Conservation (phyloP, 306 rosid genomes). For the Castanea sativa region DNA sequence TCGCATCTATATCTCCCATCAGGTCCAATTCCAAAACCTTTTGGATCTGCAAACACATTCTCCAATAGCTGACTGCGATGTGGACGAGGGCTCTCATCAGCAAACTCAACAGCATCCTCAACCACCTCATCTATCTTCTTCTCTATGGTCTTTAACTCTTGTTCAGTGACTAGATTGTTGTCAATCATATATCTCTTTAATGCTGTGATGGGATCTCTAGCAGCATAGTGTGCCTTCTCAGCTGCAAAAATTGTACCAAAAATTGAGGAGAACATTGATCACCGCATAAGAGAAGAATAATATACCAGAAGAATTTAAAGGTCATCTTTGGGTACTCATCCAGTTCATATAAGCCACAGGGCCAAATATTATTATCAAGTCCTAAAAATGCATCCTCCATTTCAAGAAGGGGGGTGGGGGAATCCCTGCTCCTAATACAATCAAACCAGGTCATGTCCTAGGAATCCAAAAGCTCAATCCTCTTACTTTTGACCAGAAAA, state of each 20-base stretch:
- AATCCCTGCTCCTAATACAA: background rate
- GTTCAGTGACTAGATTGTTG: conserved; percentile 68
- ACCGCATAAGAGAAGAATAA: conserved; percentile 4
- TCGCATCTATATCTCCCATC: conserved; percentile 96
- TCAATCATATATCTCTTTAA: conserved; percentile 72
- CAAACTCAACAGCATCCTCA: conserved; percentile 85
- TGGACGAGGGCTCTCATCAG: conserved; percentile 85
- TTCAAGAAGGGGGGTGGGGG: background rate
- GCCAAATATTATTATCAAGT: background rate
- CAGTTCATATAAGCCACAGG: background rate
- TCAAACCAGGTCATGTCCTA: background rate
- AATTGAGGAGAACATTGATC: background rate
- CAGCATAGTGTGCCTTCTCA: conserved; percentile 90
- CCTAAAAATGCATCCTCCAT: background rate
- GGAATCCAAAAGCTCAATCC: background rate
- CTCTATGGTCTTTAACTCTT: conserved; percentile 74
- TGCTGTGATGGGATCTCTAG: conserved; percentile 87
- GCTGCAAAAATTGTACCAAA: conserved; percentile 48
- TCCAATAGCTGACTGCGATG: conserved; percentile 88
- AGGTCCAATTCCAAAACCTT: conserved; percentile 96
- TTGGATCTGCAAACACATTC: conserved; percentile 97
- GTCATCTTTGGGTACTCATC: background rate
- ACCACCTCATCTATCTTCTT: conserved; percentile 78
- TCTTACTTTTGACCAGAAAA: background rate
- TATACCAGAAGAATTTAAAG: background rate